phyloP scores from a whole-genome alignment of 202 grass and related monocot species.

The Elaeis oleifera region DNA sequence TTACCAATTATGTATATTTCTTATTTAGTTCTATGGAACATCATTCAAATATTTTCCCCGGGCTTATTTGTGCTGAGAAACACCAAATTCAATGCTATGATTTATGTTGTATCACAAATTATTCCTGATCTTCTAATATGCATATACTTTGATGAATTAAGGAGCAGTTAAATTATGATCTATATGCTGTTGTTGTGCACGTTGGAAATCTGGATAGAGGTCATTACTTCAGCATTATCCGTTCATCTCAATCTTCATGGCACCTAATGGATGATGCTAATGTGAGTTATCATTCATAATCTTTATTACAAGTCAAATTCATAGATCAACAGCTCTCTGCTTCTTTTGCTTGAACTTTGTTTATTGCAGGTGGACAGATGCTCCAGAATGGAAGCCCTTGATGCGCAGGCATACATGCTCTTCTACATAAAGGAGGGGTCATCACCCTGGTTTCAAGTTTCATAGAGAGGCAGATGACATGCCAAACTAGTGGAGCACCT shows the following conservation, averaged over 20 bases:
- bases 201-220: conserved; percentile 13
- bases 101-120: no score
- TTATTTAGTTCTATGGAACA: no score
- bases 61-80: no score
- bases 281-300: background rate
- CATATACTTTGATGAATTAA: conserved; percentile 13
- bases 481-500: no score
- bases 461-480: conserved; percentile 6
- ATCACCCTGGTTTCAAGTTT: conserved; percentile 35
- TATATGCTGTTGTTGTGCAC: conserved; percentile 51
- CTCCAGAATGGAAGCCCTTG: conserved; percentile 11
- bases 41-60: no score
- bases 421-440: conserved; percentile 52
- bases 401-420: conserved; percentile 30
- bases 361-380: conserved; percentile 12
- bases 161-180: conserved; percentile 31
- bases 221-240: conserved; percentile 40
- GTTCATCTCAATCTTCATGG: conserved; percentile 32
- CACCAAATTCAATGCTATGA: no score
- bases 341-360: conserved; percentile 4
- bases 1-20: no score
- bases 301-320: conserved; percentile 3
- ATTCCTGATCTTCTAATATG: background rate
- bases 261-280: conserved; percentile 28
- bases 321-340: background rate